Evolutionary conservation across 805 yeast genomes (phyloP).

Genomic region (Wickerhamomyces rabaulensis): DNA sequence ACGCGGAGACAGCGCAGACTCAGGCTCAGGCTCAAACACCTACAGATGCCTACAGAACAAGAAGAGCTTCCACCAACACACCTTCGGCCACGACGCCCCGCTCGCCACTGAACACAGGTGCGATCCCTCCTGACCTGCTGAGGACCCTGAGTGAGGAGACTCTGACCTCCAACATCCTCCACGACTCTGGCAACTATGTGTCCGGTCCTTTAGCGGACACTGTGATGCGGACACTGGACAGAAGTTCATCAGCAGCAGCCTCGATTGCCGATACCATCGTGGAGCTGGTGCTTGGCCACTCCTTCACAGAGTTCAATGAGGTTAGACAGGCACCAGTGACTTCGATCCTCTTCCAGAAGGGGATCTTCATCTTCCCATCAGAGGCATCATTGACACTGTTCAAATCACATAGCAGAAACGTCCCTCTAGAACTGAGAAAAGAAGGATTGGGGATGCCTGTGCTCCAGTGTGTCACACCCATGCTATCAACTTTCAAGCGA

Average conservation of each 20-base stretch:
- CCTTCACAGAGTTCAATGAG: constrained; percentile 19
- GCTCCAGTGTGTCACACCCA: constrained; percentile 27
- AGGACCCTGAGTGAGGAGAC: not conserved
- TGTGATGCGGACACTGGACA: not conserved
- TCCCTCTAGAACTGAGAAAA: constrained; percentile 12
- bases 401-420: constrained; percentile 24
- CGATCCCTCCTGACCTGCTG: not conserved
- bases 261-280: constrained; percentile 14
- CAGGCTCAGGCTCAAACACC: not conserved
- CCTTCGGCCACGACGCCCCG: not conserved
- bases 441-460: constrained; percentile 30
- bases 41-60: not conserved
- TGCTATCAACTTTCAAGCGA: constrained; percentile 26
- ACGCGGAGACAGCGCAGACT: not conserved
- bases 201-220: not conserved
- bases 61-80: not conserved
- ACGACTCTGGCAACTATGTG: not conserved
- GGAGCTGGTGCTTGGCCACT: constrained; percentile 19
- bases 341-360: constrained; percentile 29
- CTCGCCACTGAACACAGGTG: not conserved
- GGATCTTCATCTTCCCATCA: constrained; percentile 33
- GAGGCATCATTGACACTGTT: constrained; percentile 25
- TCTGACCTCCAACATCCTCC: not conserved
- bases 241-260: not conserved
- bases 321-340: constrained; percentile 29